Percentiles rank a stretch among this genome's conserved stretches.
phyloP scores from a whole-genome alignment of 2,329 filamentous ascomycete genomes.

The Beauveria rudraprayagi region DNA sequence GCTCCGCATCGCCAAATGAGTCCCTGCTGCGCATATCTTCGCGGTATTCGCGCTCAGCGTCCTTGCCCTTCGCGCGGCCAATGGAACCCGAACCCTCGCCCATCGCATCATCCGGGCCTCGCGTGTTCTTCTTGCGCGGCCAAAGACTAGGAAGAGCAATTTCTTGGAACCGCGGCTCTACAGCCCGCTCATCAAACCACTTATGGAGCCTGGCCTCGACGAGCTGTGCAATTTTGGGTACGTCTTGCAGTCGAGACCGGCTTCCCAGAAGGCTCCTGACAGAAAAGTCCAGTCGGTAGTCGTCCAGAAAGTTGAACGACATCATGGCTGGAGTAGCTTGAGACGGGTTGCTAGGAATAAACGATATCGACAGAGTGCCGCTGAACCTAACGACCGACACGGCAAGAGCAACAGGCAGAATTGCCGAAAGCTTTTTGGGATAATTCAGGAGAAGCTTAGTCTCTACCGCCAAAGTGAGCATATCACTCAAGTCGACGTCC shows the following conservation, averaged over 20 bases:
- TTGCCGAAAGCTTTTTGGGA: constrained; percentile 78
- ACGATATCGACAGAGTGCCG: constrained; percentile 86
- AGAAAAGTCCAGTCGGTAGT: constrained; percentile 77
- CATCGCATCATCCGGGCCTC: constrained; percentile 57
- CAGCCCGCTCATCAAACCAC: constrained; percentile 82
- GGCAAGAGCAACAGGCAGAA: constrained; percentile 83
- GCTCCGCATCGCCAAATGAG: constrained; percentile 35
- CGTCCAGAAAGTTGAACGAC: constrained; percentile 87
- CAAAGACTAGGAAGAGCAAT: constrained; percentile 76
- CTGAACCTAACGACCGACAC: constrained; percentile 92
- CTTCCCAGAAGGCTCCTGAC: constrained; percentile 73
- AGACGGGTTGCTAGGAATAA: constrained; percentile 68
- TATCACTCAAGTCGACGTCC: constrained; percentile 94
- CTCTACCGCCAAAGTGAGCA: constrained; percentile 89
- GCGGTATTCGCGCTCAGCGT: constrained; percentile 41
- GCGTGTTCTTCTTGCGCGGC: constrained; percentile 76
- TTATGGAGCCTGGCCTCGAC: constrained; percentile 72
- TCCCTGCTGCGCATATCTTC: constrained; percentile 43
- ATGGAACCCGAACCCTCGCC: constrained; percentile 38
- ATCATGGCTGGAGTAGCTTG: constrained; percentile 75
- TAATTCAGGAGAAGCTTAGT: constrained; percentile 93
- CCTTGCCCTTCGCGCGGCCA: constrained; percentile 46
- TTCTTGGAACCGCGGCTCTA: constrained; percentile 80
- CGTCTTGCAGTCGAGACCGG: constrained; percentile 72
- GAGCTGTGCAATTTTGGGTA: constrained; percentile 80